Evolutionary conservation across 805 yeast species (phyloP), one percentile per base, ranked within the genome.

Genomic region (Schizosaccharomyces osmophilus): DNA sequence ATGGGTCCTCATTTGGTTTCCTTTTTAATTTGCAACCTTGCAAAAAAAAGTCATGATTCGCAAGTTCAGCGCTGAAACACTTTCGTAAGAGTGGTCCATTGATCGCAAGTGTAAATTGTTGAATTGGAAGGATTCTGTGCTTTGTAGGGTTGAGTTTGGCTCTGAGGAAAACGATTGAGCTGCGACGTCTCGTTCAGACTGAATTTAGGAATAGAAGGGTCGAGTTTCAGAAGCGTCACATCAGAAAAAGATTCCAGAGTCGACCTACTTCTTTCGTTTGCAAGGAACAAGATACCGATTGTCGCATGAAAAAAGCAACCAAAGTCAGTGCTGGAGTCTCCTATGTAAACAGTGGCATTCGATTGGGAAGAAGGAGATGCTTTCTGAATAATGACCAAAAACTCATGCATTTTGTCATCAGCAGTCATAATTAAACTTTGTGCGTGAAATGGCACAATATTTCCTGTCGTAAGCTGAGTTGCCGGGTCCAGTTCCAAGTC

Each of bases 331-430:
- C 26, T 17, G 5, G 29, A 36, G 55, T 32, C 63, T 5, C 55
- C 57, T 19, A 32, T 43, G 8, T 55, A 45, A 31, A 61, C 42
- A 24, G 65, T 68, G 15, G 13, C 24, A 45, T n/a, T n/a, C 5
- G 11, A 11, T 5, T 9, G 51, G 17, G 51, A 45, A n/a, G 51
- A 45, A 45, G 22, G 22, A n/a, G 48, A 17, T 17, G n/a, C 48
- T 43, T 17, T 8, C 22, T 17, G 51, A 5, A 45, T 24, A 19
- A 45, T 13, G 1, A 11, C 13, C 51, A 8, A 2, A 17, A 45
- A 45, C 26, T 45, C 51, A 8, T 24, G 51, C 8, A 11, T 17
- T 45, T 45, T 45, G 51, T 45, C 51, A n/a, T n/a, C 26, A n/a
- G 51, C 22, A n/a, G 22, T 45, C 24, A 45, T 15, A 9, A 45